phyloP scores from a whole-genome alignment of 768 basidiomycete species.

The Lentinula sp. region DNA sequence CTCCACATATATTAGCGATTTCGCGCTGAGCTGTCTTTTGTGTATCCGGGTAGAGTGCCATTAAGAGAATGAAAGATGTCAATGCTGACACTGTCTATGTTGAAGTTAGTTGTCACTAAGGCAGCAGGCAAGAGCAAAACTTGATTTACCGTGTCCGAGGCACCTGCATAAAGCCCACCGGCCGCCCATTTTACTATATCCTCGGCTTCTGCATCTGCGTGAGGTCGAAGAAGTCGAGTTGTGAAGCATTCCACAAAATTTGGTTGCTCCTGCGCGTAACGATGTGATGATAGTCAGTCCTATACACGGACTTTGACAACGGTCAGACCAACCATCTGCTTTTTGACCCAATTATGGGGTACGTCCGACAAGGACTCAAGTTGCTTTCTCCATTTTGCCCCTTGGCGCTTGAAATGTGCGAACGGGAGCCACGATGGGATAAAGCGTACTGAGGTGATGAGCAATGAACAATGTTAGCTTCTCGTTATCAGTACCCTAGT shows the following conservation, averaged over 20 bases:
- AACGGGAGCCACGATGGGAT: slow-evolving; percentile 48
- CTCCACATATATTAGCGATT: slow-evolving; percentile 28
- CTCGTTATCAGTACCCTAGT: not conserved
- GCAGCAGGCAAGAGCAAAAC: not conserved
- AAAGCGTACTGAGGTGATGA: slow-evolving; percentile 30
- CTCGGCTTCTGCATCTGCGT: slow-evolving; percentile 27
- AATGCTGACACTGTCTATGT: slow-evolving; percentile 41
- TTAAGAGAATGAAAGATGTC: slow-evolving; percentile 40
- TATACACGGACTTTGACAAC: not conserved
- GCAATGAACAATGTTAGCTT: not conserved
- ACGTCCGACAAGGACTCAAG: slow-evolving; percentile 28
- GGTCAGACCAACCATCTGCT: slow-evolving; percentile 28
- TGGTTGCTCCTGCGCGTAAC: slow-evolving; percentile 19
- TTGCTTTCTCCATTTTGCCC: slow-evolving; percentile 31
- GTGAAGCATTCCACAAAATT: slow-evolving; percentile 36
- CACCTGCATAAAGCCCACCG: slow-evolving; percentile 43
- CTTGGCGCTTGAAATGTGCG: slow-evolving; percentile 41
- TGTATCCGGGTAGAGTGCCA: slow-evolving; percentile 38
- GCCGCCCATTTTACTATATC: slow-evolving; percentile 45
- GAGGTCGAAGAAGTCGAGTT: slow-evolving; percentile 27
- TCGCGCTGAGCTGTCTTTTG: slow-evolving; percentile 34
- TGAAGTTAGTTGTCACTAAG: not conserved
- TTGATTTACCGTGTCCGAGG: slow-evolving; percentile 32
- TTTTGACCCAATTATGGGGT: slow-evolving; percentile 39
- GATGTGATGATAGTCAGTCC: not conserved